These are phyloP conservation scores for Neopestalotiopsis sp. DNA, from an alignment of 2,329 filamentous ascomycete genomes.

Conservation along the genomic window DNA sequence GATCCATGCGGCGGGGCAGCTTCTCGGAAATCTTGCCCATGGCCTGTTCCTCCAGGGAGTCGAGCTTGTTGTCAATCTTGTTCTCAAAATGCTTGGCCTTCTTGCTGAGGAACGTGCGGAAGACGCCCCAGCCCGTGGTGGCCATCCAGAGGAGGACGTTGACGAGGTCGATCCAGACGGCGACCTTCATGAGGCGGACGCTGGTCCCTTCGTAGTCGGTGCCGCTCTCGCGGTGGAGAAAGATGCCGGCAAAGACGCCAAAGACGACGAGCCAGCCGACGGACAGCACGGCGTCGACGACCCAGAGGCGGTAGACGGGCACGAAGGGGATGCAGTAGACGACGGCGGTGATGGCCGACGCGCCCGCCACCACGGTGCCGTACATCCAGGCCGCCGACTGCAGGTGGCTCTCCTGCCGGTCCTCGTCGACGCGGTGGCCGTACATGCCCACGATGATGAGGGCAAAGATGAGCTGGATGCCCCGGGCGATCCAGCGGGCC, in stretches of 20 bases:
- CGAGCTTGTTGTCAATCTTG: constrained; percentile 42
- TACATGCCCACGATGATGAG: constrained; percentile 74
- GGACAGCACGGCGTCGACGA: constrained; percentile 50
- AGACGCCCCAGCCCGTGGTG: constrained; percentile 46
- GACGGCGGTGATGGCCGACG: constrained; percentile 59
- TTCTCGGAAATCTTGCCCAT: constrained; percentile 23
- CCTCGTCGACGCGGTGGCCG: constrained; percentile 61
- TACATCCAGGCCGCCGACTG: constrained; percentile 67
- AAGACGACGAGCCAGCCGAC: constrained; percentile 70
- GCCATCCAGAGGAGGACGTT: constrained; percentile 71
- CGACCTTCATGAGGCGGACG: constrained; percentile 66
- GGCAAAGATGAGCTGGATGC: constrained; percentile 73
- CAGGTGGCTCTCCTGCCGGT: constrained; percentile 40
- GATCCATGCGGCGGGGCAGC: constrained; percentile 1
- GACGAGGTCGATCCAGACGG: constrained; percentile 74
- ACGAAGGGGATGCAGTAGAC: constrained; percentile 42
- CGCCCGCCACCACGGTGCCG: constrained; percentile 62
- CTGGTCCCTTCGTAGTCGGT: constrained; percentile 55
- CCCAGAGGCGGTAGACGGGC: constrained; percentile 48
- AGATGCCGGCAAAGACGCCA: constrained; percentile 75
- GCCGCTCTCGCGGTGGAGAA: constrained; percentile 61
- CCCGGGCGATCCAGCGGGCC: constrained; percentile 60
- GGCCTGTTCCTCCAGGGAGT: constrained; percentile 35
- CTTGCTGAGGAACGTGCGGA: constrained; percentile 40
- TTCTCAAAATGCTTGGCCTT: constrained; percentile 39